Percentiles rank a stretch among this genome's conserved stretches.
These are phyloP conservation scores for Fusarium sp. DNA, from an alignment of 2,329 filamentous ascomycete species.

Conservation along the genomic window DNA sequence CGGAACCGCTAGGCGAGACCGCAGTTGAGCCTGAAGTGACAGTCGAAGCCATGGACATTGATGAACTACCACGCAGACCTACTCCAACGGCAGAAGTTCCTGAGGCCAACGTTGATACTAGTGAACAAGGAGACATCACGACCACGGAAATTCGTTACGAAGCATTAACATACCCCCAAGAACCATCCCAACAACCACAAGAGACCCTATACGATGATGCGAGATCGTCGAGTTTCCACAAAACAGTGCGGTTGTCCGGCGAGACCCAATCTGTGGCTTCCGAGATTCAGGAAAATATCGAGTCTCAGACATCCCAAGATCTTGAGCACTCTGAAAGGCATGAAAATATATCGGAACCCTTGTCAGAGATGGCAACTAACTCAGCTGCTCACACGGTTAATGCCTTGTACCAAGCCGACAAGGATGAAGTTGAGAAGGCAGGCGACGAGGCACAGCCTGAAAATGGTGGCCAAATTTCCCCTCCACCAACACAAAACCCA, in stretches of 20 bases:
- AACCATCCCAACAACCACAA: conserved; percentile 2
- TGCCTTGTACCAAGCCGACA: not conserved
- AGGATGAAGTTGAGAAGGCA: not conserved
- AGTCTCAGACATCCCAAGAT: conserved; percentile 4
- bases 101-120: conserved; percentile 19
- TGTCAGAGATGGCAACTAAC: not conserved
- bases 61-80: conserved; percentile 6
- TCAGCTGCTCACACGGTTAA: not conserved
- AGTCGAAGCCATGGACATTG: conserved; percentile 36
- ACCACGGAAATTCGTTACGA: not conserved
- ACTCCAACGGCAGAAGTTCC: not conserved
- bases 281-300: not conserved
- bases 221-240: not conserved
- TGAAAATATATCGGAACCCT: conserved; percentile 28
- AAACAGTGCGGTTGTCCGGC: not conserved
- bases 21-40: not conserved
- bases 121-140: conserved; percentile 7
- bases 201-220: conserved; percentile 12
- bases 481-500: conserved; percentile 32
- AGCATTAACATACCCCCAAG: not conserved
- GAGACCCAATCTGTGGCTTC: not conserved
- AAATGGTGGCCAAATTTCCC: conserved; percentile 31
- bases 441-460: conserved; percentile 9
- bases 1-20: not conserved
- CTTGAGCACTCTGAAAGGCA: conserved; percentile 3